Conservation (phyloP, 1,284 basidiomycete genomes). For the Ceratobasidium sp. region DNA sequence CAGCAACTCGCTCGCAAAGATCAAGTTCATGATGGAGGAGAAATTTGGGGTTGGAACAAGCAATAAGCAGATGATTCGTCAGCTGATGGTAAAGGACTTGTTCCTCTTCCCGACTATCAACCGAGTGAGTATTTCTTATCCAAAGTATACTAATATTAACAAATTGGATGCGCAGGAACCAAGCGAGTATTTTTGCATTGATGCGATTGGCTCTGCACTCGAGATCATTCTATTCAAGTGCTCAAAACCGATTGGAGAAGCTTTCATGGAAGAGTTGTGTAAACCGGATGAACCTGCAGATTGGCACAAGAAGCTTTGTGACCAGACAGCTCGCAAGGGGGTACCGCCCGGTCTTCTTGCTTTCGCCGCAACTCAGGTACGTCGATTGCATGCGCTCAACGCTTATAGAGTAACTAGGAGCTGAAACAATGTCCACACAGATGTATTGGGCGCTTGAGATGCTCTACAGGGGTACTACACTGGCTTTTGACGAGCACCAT, state of each 20-base stretch:
- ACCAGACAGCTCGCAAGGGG: not conserved
- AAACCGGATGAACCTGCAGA: not conserved
- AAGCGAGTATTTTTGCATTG: not conserved
- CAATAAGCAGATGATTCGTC: not conserved
- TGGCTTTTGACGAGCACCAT: not conserved
- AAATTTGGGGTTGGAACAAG: not conserved
- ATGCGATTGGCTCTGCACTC: not conserved
- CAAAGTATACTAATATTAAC: too few species aligned
- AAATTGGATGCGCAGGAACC: not conserved
- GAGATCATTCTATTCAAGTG: slow-evolving; percentile 9
- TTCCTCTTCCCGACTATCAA: not conserved
- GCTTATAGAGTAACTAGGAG: not conserved
- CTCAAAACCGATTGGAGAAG: not conserved
- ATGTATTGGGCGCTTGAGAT: not conserved
- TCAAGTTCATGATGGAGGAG: slow-evolving; percentile 1
- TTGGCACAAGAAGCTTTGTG: slow-evolving; percentile 4
- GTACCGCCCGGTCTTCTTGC: not conserved
- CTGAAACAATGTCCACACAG: not conserved
- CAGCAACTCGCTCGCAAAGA: not conserved
- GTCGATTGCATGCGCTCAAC: not conserved
- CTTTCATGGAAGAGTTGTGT: not conserved
- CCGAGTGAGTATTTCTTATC: not conserved
- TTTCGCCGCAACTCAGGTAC: not conserved
- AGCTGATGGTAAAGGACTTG: not conserved
- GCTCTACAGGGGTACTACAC: not conserved